phyloP scores from a whole-genome alignment of 805 yeast genomes.

The Candida sphagnicola region DNA sequence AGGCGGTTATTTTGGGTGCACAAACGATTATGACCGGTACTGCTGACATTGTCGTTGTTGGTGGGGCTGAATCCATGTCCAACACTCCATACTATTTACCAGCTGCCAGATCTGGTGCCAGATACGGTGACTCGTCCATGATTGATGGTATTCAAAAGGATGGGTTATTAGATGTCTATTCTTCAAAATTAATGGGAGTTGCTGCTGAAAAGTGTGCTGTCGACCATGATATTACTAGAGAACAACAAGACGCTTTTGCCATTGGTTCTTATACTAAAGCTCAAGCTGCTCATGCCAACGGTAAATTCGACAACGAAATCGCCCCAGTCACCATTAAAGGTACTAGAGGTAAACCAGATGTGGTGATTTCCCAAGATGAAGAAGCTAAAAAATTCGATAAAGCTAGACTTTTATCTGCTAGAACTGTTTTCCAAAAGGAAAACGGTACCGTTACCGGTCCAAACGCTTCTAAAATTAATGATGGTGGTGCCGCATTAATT shows the following conservation, averaged over 20 bases:
- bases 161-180: conserved; percentile 91
- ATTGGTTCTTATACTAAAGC: conserved; percentile 83
- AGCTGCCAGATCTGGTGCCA: conserved; percentile 79
- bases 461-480: conserved; percentile 93
- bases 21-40: conserved; percentile 84
- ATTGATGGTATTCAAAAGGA: conserved; percentile 91
- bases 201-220: conserved; percentile 96
- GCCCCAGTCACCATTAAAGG: conserved; percentile 89
- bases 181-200: conserved; percentile 87
- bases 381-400: conserved; percentile 78
- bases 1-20: conserved; percentile 85
- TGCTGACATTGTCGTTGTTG: conserved; percentile 92
- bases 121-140: conserved; percentile 76
- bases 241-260: conserved; percentile 87
- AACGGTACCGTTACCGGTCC: conserved; percentile 97
- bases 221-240: conserved; percentile 74
- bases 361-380: conserved; percentile 71
- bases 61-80: conserved; percentile 98
- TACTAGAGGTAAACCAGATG: conserved; percentile 81
- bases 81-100: conserved; percentile 93
- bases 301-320: conserved; percentile 80
- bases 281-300: conserved; percentile 69
- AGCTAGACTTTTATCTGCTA: conserved; percentile 70
- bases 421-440: conserved; percentile 92
- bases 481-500: conserved; percentile 95